Evolutionary conservation across 805 yeast genomes (phyloP), one percentile per base, ranked within the genome.

Genomic region (Kodamaea jinghongensis): DNA sequence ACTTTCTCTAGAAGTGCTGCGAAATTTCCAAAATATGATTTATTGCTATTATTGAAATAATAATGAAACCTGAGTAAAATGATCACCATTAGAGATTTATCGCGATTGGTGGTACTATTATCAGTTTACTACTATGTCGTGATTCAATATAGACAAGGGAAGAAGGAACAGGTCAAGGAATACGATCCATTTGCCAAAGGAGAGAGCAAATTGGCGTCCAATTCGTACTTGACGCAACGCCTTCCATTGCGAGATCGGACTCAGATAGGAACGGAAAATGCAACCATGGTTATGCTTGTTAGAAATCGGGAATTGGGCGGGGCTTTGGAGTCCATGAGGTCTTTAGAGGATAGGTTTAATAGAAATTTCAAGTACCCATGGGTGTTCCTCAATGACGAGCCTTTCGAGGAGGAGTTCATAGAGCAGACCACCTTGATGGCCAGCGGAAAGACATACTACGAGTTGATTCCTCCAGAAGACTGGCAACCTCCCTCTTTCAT

Each of bases 241-340:
- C 38, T 41, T 27, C 61, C 66, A 3, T 31, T 33, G 11, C 50
- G 63, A 30, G 69, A 71, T 41, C 52, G 65, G 37, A 37, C 45
- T 13, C 68, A 65, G 41, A 42, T 64, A 30, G 83, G 86, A 1
- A 56, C 46, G 13, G 95, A 86, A 53, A 89, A 88, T 57, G 97
- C 97, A 3, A 83, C 95, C 0, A 59, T 90, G 17, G 73, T 90
- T 40, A 89, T 90, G 96, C 74, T 90, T 17, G 95, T 86, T 28
- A 69, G 97, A 40, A 89, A 89, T 57, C 70, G 75, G 65, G 97
- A 89, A 58, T 60, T 89, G 8, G 70, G 73, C 8, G 89, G 83
- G 1, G 96, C 93, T 0, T 60, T 89, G 14, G 47, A 47, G 31
- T 64, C 72, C 9, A 69, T 70, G 60, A 50, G 74, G 38, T 64